phyloP scores from a whole-genome alignment of 768 basidiomycete genomes.

The Termitomyces sp. region DNA sequence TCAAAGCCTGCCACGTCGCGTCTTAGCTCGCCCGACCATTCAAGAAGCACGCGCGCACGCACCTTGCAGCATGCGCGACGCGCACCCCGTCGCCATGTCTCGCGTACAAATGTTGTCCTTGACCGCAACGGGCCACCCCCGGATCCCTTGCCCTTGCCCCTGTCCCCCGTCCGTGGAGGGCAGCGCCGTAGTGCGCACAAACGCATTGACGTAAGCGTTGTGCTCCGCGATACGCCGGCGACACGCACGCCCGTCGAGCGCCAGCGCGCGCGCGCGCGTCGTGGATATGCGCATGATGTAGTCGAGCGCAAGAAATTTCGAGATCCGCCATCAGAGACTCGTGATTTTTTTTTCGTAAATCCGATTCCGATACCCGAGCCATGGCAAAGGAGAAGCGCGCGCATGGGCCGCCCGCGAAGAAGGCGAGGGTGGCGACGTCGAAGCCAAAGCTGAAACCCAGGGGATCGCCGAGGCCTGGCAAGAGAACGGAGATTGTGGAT shows the following conservation, averaged over 20 bases:
- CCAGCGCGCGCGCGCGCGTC: not conserved
- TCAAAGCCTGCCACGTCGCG: constrained; percentile 46
- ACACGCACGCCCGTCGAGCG: not conserved
- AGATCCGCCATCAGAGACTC: too few species aligned
- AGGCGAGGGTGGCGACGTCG: not conserved
- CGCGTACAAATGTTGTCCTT: constrained; percentile 86
- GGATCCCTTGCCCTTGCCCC: constrained; percentile 20
- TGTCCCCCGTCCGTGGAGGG: not conserved
- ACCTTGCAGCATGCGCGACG: constrained; percentile 73
- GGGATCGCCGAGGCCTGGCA: not conserved
- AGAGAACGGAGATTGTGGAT: not conserved
- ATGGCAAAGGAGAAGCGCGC: not conserved
- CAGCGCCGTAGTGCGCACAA: constrained; percentile 32
- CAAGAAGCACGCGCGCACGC: not conserved
- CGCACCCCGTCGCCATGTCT: constrained; percentile 63
- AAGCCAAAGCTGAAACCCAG: constrained; percentile 5
- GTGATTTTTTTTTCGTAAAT: not conserved
- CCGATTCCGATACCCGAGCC: constrained; percentile 1
- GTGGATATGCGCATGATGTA: not conserved
- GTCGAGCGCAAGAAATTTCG: too few species aligned
- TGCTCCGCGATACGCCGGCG: constrained; percentile 22
- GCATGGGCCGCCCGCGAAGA: not conserved
- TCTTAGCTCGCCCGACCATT: too few species aligned
- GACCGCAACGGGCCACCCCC: constrained; percentile 54
- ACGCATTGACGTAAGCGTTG: constrained; percentile 50